Percentiles rank a stretch among this genome's conserved stretches.
These are phyloP conservation scores for Phytophthora kernoviae DNA, from an alignment of 352 stramenopile genomes.

Conservation along the genomic window DNA sequence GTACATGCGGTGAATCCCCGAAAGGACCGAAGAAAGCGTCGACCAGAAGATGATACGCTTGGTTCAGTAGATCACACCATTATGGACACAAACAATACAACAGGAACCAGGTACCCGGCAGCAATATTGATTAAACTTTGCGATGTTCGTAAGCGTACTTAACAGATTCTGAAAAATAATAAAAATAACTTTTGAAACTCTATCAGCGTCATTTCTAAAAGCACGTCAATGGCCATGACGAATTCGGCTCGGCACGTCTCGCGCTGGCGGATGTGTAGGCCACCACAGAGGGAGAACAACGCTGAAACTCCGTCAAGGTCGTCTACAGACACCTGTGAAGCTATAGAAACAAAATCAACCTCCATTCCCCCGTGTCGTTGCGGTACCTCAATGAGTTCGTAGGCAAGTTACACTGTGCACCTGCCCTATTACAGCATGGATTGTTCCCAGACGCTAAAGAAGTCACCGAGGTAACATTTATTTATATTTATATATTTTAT, in stretches of 20 bases:
- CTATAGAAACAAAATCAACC: conserved; percentile 6
- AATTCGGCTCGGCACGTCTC: conserved; percentile 32
- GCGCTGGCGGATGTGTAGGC: conserved; percentile 33
- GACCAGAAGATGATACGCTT: too few relatives aligned
- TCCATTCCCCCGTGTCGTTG: conserved; percentile 50
- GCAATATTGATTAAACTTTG: too few relatives aligned
- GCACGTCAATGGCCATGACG: conserved; percentile 15
- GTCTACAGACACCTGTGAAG: background rate
- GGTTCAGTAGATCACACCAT: too few relatives aligned
- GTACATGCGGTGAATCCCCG: too few relatives aligned
- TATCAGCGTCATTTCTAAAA: background rate
- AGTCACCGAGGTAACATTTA: conserved; percentile 66
- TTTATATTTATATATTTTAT: background rate
- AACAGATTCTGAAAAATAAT: too few relatives aligned
- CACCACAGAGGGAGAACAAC: background rate
- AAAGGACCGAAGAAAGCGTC: too few relatives aligned
- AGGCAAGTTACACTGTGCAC: conserved; percentile 74
- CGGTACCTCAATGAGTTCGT: conserved; percentile 89
- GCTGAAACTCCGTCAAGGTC: conserved; percentile 15
- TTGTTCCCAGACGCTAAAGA: conserved; percentile 86
- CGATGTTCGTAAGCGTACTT: background rate
- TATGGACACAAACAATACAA: too few relatives aligned
- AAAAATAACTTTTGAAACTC: too few relatives aligned
- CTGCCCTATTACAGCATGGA: conserved; percentile 67
- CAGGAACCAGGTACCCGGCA: too few relatives aligned